Conservation (phyloP, 345 rosid genomes). For the Gossypium ekmanianum region DNA sequence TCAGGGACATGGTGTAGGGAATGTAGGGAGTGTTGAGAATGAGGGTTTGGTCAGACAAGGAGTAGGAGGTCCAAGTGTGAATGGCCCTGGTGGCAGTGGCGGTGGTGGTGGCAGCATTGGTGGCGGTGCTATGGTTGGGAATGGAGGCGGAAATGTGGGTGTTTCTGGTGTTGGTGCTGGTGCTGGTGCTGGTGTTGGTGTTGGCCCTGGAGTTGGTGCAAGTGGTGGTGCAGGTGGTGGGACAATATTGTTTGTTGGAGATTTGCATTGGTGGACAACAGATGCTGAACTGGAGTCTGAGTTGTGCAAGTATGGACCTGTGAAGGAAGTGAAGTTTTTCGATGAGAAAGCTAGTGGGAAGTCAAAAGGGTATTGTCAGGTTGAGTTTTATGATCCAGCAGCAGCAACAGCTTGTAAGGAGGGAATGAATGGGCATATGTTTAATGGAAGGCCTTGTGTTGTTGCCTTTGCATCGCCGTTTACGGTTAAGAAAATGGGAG, state of each 20-base stretch:
- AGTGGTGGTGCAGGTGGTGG: not conserved
- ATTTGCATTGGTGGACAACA: slow-evolving; percentile 14
- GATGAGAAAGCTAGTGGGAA: slow-evolving; percentile 13
- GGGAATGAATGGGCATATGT: slow-evolving; percentile 7
- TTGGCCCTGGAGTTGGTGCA: not conserved
- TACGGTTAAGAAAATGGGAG: slow-evolving; percentile 14
- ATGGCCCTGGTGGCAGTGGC: not conserved
- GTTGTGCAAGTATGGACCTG: slow-evolving; percentile 7
- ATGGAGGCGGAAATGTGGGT: not conserved
- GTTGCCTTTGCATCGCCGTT: slow-evolving; percentile 12
- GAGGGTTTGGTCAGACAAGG: not conserved
- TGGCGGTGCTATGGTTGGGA: not conserved
- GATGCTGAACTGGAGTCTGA: slow-evolving; percentile 8
- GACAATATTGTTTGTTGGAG: slow-evolving; percentile 11
- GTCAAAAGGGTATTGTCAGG: slow-evolving; percentile 12
- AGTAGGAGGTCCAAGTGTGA: not conserved
- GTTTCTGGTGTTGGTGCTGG: not conserved
- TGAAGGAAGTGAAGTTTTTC: slow-evolving; percentile 13
- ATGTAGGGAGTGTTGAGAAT: not conserved
- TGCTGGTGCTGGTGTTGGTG: not conserved
- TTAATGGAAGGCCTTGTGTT: slow-evolving; percentile 14
- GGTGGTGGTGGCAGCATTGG: not conserved
- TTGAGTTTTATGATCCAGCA: slow-evolving; percentile 7
- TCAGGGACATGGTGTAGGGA: not conserved
- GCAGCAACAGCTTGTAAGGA: slow-evolving; percentile 9